Evolutionary conservation across 306 rosid species (phyloP).

Genomic region (Pterocarpus macrocarpus): DNA sequence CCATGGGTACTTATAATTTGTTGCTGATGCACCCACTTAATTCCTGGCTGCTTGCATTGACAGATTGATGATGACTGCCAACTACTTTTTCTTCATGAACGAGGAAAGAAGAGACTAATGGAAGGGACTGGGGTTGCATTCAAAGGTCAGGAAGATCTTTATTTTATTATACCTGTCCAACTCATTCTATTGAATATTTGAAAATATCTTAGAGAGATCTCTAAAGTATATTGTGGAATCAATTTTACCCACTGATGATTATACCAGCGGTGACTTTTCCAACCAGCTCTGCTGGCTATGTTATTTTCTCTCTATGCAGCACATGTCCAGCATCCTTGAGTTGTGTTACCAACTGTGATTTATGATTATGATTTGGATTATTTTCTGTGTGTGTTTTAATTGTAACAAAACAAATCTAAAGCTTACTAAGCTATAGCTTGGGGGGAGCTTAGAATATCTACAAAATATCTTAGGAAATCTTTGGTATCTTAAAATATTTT

Average conservation of each 20-base stretch:
- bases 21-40: conserved; percentile 44
- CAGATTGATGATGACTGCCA: conserved; percentile 79
- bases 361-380: too few species aligned
- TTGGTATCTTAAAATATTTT: conserved; percentile 23
- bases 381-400: too few species aligned
- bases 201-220: too few species aligned
- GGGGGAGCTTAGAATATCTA: conserved; percentile 7
- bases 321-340: too few species aligned
- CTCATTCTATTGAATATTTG: conserved; percentile 1
- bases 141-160: conserved; percentile 63
- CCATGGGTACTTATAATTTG: conserved; percentile 27
- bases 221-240: too few species aligned
- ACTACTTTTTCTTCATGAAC: conserved; percentile 75
- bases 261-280: too few species aligned
- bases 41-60: conserved; percentile 49
- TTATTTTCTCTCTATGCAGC: too few species aligned
- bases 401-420: too few species aligned
- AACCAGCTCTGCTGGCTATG: too few species aligned
- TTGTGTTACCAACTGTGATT: too few species aligned
- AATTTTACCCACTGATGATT: too few species aligned
- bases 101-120: conserved; percentile 94
- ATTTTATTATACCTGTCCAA: neutral
- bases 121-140: conserved; percentile 89
- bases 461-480: conserved; percentile 28
- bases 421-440: too few species aligned